phyloP scores from a whole-genome alignment of 345 rosid species.

The Salix dunnii region DNA sequence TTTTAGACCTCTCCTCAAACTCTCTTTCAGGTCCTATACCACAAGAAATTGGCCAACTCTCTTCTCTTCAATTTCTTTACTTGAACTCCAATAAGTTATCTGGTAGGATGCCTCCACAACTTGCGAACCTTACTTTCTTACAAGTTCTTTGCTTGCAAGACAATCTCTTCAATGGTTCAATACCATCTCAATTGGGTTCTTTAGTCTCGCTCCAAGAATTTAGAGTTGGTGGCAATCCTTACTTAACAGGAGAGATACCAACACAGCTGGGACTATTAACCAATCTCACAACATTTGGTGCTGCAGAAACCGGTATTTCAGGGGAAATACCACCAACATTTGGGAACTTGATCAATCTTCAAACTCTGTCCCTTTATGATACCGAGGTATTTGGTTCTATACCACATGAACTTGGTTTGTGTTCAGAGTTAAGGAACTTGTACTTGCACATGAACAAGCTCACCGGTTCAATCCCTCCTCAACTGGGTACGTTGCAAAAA shows the following conservation, averaged over 20 bases:
- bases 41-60: conserved; percentile 61
- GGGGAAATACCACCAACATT: conserved; percentile 77
- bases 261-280: conserved; percentile 61
- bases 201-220: conserved; percentile 72
- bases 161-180: conserved; percentile 73
- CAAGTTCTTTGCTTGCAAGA: conserved; percentile 87
- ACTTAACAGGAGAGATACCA: conserved; percentile 74
- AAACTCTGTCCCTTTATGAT: conserved; percentile 82
- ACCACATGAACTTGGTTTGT: conserved; percentile 75
- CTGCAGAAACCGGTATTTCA: conserved; percentile 85
- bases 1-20: conserved; percentile 91
- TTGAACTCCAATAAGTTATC: conserved; percentile 70
- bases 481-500: conserved; percentile 76
- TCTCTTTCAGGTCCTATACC: conserved; percentile 74
- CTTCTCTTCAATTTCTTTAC: conserved; percentile 79
- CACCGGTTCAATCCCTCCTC: conserved; percentile 74
- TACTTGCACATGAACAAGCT: conserved; percentile 94
- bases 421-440: conserved; percentile 76
- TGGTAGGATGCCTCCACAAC: conserved; percentile 63
- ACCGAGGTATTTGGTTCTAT: conserved; percentile 72
- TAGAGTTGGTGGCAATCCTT: conserved; percentile 84
- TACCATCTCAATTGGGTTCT: conserved; percentile 77
- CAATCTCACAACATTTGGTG: conserved; percentile 85
- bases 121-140: conserved; percentile 59
- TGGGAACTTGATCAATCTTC: conserved; percentile 79